phyloP scores from a whole-genome alignment of 352 stramenopile genomes.

The Pythium insidiosum region DNA sequence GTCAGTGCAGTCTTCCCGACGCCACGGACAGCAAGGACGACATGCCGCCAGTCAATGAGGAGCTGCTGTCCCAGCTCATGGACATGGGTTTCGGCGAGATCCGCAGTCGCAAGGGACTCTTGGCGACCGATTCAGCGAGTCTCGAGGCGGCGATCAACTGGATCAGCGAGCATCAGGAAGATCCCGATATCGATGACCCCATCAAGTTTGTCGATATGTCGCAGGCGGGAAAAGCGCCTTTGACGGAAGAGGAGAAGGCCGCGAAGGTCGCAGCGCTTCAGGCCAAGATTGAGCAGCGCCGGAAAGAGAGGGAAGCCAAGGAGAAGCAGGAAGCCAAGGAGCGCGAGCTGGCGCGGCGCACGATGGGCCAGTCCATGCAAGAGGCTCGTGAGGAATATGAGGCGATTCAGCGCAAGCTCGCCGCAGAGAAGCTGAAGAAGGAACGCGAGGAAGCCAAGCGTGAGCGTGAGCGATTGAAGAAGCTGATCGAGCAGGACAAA shows the following conservation, averaged over 20 bases:
- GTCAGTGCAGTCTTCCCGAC: conserved; percentile 29
- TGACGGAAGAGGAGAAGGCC: conserved; percentile 86
- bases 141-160: conserved; percentile 82
- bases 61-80: conserved; percentile 52
- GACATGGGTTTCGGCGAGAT: conserved; percentile 87
- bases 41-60: conserved; percentile 53
- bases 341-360: conserved; percentile 69
- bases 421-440: conserved; percentile 78
- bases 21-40: conserved; percentile 14
- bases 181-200: conserved; percentile 83
- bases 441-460: conserved; percentile 85
- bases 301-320: conserved; percentile 64
- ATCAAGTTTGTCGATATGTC: conserved; percentile 82
- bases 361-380: conserved; percentile 66
- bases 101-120: conserved; percentile 69
- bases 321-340: conserved; percentile 39
- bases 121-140: conserved; percentile 65
- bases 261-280: conserved; percentile 84
- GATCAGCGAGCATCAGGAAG: conserved; percentile 85
- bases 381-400: conserved; percentile 80
- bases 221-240: conserved; percentile 24
- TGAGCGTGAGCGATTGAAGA: conserved; percentile 84
- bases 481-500: conserved; percentile 90
- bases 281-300: conserved; percentile 62
- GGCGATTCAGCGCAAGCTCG: conserved; percentile 67